Evolutionary conservation across 2,329 filamentous ascomycete genomes (phyloP).

Genomic region (Pseudopyrenochaeta lycopersici): DNA sequence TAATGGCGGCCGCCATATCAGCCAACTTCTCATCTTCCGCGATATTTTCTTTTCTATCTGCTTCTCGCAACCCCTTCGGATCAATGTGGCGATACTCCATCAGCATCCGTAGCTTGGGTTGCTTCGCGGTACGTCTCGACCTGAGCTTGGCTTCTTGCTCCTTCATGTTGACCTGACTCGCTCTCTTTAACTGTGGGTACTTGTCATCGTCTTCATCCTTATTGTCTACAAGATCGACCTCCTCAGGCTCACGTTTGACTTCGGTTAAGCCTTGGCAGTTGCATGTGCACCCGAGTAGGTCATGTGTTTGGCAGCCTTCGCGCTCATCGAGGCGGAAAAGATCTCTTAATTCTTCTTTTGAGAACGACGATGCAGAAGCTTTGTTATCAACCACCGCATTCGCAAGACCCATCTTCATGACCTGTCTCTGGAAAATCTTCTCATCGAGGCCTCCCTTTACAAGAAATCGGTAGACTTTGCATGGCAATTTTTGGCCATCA

Average conservation of each 20-base stretch:
- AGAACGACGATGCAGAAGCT: constrained; percentile 68
- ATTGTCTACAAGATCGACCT: constrained; percentile 29
- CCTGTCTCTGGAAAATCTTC: constrained; percentile 77
- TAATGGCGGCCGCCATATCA: constrained; percentile 50
- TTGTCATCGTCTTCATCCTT: constrained; percentile 35
- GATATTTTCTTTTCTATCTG: background rate
- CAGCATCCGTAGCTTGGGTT: constrained; percentile 58
- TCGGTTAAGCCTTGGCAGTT: constrained; percentile 60
- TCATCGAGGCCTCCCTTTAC: constrained; percentile 75
- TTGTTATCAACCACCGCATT: constrained; percentile 77
- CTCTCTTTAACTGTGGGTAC: constrained; percentile 45
- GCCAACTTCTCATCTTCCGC: constrained; percentile 29
- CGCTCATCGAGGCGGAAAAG: constrained; percentile 72
- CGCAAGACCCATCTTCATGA: constrained; percentile 74
- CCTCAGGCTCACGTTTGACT: constrained; percentile 17
- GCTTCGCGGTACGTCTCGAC: constrained; percentile 44
- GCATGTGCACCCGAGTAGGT: constrained; percentile 71
- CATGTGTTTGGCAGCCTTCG: constrained; percentile 72
- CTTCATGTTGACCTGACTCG: constrained; percentile 57
- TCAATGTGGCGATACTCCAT: constrained; percentile 66
- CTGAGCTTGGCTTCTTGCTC: constrained; percentile 55
- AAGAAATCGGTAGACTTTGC: constrained; percentile 74
- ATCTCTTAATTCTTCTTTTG: constrained; percentile 71
- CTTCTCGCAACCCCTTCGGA: constrained; percentile 34
- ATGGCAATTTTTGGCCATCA: constrained; percentile 73